These are phyloP conservation scores for Amauroascus niger DNA, from an alignment of 2,329 filamentous ascomycete genomes.

Conservation along the genomic window DNA sequence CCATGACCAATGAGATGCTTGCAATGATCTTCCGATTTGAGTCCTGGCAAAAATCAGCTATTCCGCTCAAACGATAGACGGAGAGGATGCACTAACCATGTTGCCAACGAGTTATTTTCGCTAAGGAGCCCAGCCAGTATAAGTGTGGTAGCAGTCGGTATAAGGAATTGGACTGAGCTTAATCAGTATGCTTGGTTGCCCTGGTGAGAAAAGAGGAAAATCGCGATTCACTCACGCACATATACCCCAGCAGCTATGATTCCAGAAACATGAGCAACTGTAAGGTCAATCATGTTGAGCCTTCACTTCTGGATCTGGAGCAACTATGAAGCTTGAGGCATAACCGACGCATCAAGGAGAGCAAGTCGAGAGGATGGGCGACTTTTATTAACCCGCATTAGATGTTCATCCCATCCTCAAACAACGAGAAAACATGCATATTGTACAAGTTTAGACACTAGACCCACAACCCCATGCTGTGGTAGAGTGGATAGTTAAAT, in stretches of 20 bases:
- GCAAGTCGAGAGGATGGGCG: neutral
- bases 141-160: conserved; percentile 30
- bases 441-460: neutral
- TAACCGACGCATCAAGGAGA: neutral
- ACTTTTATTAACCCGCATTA: neutral
- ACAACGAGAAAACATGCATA: too few relatives aligned
- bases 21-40: conserved; percentile 30
- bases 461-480: neutral
- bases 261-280: conserved; percentile 34
- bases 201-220: neutral
- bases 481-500: too few relatives aligned
- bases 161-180: conserved; percentile 30
- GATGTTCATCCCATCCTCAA: neutral
- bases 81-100: conserved; percentile 15
- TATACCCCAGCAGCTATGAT: conserved; percentile 34
- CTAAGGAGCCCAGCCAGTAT: conserved; percentile 31
- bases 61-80: neutral
- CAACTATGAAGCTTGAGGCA: neutral
- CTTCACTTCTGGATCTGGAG: neutral
- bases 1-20: conserved; percentile 37
- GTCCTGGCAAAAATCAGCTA: conserved; percentile 22
- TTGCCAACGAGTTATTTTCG: conserved; percentile 29
- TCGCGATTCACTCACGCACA: conserved; percentile 21
- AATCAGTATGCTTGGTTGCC: neutral
- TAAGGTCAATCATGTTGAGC: conserved; percentile 18